Evolutionary conservation across 1,284 basidiomycete species (phyloP).

Genomic region (Leccinum subspadiceum): DNA sequence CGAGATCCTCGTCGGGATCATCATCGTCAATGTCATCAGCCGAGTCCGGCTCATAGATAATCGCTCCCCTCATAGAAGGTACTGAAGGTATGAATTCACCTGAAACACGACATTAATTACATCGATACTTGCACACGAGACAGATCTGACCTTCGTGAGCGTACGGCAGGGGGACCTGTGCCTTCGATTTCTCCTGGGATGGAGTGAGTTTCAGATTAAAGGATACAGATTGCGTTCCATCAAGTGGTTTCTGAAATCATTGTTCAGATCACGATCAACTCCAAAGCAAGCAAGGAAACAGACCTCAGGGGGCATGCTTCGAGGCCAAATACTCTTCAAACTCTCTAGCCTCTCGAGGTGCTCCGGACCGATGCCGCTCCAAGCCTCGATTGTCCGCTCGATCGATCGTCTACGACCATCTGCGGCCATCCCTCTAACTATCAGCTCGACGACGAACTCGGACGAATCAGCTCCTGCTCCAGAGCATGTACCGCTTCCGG

Average conservation of each 20-base stretch:
- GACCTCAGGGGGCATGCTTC: slow-evolving; percentile 43
- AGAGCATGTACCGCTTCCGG: slow-evolving; percentile 49
- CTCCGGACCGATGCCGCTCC: slow-evolving; percentile 45
- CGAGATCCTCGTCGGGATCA: slow-evolving; percentile 86
- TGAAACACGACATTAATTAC: slow-evolving; percentile 13
- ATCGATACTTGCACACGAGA: neutral
- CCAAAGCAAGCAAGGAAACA: slow-evolving; percentile 14
- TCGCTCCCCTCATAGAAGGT: slow-evolving; percentile 35
- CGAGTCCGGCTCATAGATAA: slow-evolving; percentile 80
- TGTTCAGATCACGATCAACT: slow-evolving; percentile 4
- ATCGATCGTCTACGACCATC: slow-evolving; percentile 50
- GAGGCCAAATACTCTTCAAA: slow-evolving; percentile 47
- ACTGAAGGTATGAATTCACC: slow-evolving; percentile 24
- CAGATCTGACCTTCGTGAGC: slow-evolving; percentile 68
- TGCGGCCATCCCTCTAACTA: slow-evolving; percentile 44
- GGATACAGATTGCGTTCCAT: slow-evolving; percentile 65
- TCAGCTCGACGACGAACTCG: slow-evolving; percentile 59
- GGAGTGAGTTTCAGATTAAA: slow-evolving; percentile 88
- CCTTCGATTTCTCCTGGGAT: slow-evolving; percentile 76
- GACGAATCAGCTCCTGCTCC: slow-evolving; percentile 33
- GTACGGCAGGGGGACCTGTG: slow-evolving; percentile 83
- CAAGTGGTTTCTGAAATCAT: slow-evolving; percentile 37
- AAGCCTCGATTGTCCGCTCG: slow-evolving; percentile 65
- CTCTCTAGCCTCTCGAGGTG: slow-evolving; percentile 47
- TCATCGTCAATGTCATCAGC: slow-evolving; percentile 89